phyloP scores from a whole-genome alignment of 768 basidiomycete genomes.

The Rhizopogon roseolus region DNA sequence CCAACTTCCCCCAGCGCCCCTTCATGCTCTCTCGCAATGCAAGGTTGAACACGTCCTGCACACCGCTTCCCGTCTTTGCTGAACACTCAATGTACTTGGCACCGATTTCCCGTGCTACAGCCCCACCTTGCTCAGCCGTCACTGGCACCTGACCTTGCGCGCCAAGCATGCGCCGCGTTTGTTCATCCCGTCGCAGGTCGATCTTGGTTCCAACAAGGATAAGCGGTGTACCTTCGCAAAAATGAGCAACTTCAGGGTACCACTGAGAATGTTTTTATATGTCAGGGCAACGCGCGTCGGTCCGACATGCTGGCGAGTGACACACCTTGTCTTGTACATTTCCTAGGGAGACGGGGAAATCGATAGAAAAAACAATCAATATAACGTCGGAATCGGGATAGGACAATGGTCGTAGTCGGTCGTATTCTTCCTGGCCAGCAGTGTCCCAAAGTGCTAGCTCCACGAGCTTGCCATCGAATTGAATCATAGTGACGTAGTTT shows the following conservation, averaged over 20 bases:
- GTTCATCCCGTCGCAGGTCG: constrained; percentile 83
- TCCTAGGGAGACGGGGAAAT: constrained; percentile 86
- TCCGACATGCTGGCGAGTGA: neutral
- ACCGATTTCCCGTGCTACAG: constrained; percentile 90
- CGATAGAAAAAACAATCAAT: constrained; percentile 90
- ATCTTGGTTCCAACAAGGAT: constrained; percentile 93
- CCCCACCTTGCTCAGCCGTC: constrained; percentile 73
- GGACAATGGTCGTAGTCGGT: constrained; percentile 78
- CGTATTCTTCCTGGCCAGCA: constrained; percentile 96
- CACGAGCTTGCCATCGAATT: constrained; percentile 83
- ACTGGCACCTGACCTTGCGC: constrained; percentile 88
- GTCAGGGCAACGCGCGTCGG: neutral
- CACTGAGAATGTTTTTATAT: constrained; percentile 46
- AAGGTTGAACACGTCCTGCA: constrained; percentile 87
- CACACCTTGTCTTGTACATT: constrained; percentile 88
- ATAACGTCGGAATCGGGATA: constrained; percentile 90
- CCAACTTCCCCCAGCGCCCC: constrained; percentile 69
- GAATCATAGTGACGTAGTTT: constrained; percentile 86
- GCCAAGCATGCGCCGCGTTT: constrained; percentile 80
- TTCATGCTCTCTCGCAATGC: constrained; percentile 89
- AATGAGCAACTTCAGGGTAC: constrained; percentile 91
- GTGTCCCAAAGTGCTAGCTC: constrained; percentile 99
- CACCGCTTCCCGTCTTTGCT: constrained; percentile 86
- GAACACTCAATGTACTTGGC: constrained; percentile 93
- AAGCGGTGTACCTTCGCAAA: constrained; percentile 84